These are phyloP conservation scores for Choricystis sp. DNA, from an alignment of 139 green algal species.

Conservation along the genomic window DNA sequence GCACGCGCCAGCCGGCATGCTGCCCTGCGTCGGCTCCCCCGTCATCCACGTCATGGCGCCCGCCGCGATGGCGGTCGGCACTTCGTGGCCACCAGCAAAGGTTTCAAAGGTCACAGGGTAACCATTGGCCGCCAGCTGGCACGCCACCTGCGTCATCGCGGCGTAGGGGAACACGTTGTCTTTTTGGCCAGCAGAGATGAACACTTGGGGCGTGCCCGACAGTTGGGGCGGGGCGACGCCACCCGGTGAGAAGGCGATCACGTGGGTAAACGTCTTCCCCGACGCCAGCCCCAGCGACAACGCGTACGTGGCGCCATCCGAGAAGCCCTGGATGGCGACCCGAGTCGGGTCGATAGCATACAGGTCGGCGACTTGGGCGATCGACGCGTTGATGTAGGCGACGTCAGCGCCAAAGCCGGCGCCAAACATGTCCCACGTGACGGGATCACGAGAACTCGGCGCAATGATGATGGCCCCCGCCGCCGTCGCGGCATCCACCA, in stretches of 20 bases:
- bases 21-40: background rate
- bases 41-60: constrained; percentile 1
- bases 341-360: constrained; percentile 1
- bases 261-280: constrained; percentile 26
- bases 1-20: background rate
- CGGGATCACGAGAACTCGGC: constrained; percentile 2
- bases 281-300: constrained; percentile 22
- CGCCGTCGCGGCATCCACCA: constrained; percentile 1
- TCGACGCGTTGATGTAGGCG: constrained; percentile 8
- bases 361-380: constrained; percentile 6
- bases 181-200: constrained; percentile 4
- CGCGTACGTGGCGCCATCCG: constrained; percentile 28
- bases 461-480: background rate
- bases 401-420: constrained; percentile 19
- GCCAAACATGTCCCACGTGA: constrained; percentile 23
- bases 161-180: constrained; percentile 8
- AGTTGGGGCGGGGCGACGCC: background rate
- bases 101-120: constrained; percentile 6
- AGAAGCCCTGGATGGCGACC: constrained; percentile 11
- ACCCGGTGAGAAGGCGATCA: constrained; percentile 24
- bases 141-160: background rate
- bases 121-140: background rate
- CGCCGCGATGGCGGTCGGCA: background rate
- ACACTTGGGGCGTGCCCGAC: constrained; percentile 4
- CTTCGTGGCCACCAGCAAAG: constrained; percentile 8